Evolutionary conservation across 257 asterid species (phyloP), one percentile per base, ranked within the genome.

Genomic region (Nicotiana undulata): DNA sequence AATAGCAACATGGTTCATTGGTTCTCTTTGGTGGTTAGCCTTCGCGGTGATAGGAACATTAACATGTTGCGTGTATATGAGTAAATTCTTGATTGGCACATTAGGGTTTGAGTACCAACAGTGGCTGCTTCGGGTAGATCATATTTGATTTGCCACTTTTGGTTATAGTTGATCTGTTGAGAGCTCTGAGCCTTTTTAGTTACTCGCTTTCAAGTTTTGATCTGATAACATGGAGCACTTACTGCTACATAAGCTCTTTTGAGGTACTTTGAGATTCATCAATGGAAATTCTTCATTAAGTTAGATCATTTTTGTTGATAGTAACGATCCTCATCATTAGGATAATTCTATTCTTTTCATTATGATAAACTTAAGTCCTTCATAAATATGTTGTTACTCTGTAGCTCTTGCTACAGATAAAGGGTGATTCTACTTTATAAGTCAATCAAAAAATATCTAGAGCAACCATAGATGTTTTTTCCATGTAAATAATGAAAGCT

Each of bases 211-310:
- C 59, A 70, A 70, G 77, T 12, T 22, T 70, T 44, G 37, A 70
- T 44, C 37, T 46, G 22, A 70, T 22, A 22, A 44, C 22, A 13
- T 44, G 59, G 77, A 46, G 13, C 77, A 11, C 24, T 67, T 67
- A 37, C 77, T 70, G 58, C 58, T 70, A 70, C 55, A 70, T 44
- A 56, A 22, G 34, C 56, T 28, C 59, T 70, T 6, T 22, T 44
- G 77, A 44, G 77, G 56, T 70, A 70, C 77, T 70, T 70, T 70
- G 22, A 70, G 77, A 13, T 46, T 70, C 59, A 70, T 46, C 20
- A 13, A n/a, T 22, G 77, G 59, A 13, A 44, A 44, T 22, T 70
- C 59, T 20, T 55, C 16, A 12, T 70, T 70, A 32, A 70, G 20
- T 70, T 70, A 22, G 29, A 70, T 70, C 77, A 70, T 70, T 70